Percentiles rank a stretch among this genome's conserved stretches.
These are phyloP conservation scores for Gnetum montanum DNA, from an alignment of 75 land plant species.

Conservation along the genomic window DNA sequence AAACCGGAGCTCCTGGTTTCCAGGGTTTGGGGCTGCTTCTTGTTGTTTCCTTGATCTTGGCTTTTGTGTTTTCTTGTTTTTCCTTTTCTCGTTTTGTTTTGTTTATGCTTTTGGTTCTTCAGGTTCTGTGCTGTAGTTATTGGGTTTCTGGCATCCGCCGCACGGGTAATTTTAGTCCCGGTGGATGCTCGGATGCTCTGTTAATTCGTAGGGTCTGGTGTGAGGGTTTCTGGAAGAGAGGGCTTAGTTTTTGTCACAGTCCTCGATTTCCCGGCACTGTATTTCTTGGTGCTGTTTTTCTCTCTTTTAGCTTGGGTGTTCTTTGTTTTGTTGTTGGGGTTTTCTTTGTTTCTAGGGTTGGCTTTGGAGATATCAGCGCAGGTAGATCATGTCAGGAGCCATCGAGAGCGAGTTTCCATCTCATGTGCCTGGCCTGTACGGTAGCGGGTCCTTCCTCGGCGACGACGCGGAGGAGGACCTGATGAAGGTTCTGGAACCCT, in stretches of 20 bases:
- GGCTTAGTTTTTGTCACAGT: not conserved
- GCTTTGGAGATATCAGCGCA: too few relatives aligned
- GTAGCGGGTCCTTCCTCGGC: not conserved
- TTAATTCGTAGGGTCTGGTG: not conserved
- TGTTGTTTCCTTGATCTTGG: not conserved
- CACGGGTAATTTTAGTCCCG: constrained; percentile 6
- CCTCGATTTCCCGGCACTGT: too few relatives aligned
- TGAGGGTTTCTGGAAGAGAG: not conserved
- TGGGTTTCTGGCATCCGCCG: not conserved
- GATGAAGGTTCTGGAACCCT: constrained; percentile 7
- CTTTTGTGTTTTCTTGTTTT: too few relatives aligned
- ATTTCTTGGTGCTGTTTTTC: too few relatives aligned
- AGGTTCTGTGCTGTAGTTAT: too few relatives aligned
- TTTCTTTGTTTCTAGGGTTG: not conserved
- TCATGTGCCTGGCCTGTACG: constrained; percentile 1
- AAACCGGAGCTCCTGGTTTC: not conserved
- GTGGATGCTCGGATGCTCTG: not conserved
- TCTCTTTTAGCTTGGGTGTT: not conserved
- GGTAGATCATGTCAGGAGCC: not conserved
- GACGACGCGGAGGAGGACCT: not conserved
- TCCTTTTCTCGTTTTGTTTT: not conserved
- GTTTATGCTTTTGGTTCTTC: not conserved
- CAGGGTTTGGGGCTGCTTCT: not conserved
- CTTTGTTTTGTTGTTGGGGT: not conserved
- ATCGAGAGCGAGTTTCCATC: constrained; percentile 2